Base-by-base conservation (phyloP, 352 stramenopile species). In the Globisporangium heterothallicum region DNA sequence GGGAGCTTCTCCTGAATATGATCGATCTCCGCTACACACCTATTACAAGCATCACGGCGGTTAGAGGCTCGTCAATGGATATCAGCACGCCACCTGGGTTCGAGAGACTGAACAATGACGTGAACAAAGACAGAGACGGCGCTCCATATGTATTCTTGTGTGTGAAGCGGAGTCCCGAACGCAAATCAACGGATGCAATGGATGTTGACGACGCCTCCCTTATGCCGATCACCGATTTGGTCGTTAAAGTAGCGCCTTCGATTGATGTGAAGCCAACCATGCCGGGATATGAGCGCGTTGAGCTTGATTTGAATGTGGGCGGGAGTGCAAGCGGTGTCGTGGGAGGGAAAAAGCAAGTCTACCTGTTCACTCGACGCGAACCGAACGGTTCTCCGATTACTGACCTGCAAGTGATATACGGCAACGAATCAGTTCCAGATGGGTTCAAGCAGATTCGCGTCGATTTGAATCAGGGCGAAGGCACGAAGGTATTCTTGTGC, bases 1-100 rank as follows among this genome's bases (percentile, higher is more conserved):
- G 84, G 84, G 84, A 95, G 47, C 59, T 95, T 27, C 53, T 95
- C 48, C 64, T 95, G 21, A 95, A 95, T 53, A 92, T 95, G 81
- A 90, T 95, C 36, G 84, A 95, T 48, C 66, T 95, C 32, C 71
- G 78, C 2, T 95, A 95, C 58, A 95, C 84, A 5, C 83, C 84
- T 8, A 94, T 95, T 56, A 94, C 80, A 2, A 78, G 64, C 42
- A 92, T 95, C 59, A 56, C 59, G 0, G 84, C 77, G 4, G 79
- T 94, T 9, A 86, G 66, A n/a, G 84, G 84, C 13, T 78, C 75
- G 6, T 81, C 78, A 16, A 71, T 82, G 45, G 66, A 87, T 16
- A 86, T 95, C 26, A 51, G 67, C 36, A 85, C 70, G 0, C 84
- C 84, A 0, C 48, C 53, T n/a, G 78, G 74, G 2, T 94, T 74